phyloP scores from a whole-genome alignment of 345 rosid species.

The Corymbia maculata region DNA sequence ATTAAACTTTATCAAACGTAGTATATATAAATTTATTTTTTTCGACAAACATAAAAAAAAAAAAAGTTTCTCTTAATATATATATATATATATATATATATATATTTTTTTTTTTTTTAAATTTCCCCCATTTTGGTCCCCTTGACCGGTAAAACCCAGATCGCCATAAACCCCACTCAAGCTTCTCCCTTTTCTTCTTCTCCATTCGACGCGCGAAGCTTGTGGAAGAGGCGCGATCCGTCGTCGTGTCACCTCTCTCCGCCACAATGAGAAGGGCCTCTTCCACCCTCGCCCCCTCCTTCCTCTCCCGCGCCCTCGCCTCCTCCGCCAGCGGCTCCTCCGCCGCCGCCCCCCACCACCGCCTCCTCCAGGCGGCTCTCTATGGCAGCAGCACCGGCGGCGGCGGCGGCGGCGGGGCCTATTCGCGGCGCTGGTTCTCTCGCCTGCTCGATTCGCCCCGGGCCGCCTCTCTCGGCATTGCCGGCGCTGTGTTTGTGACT shows the following conservation, averaged over 20 bases:
- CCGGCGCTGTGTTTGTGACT: constrained; percentile 15
- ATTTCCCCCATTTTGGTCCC: background rate
- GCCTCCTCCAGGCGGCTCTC: constrained; percentile 19
- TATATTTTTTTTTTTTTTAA: background rate
- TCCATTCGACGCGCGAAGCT: background rate
- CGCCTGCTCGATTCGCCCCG: constrained; percentile 4
- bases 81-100: too few species aligned
- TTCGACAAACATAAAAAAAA: background rate
- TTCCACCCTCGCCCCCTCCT: constrained; percentile 12
- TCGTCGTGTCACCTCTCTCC: background rate
- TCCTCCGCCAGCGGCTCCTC: background rate
- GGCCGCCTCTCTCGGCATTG: constrained; percentile 11
- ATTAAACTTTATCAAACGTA: background rate
- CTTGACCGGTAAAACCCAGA: background rate
- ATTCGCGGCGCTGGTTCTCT: constrained; percentile 15
- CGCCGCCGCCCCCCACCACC: background rate
- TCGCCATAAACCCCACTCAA: background rate
- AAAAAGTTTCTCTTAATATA: background rate
- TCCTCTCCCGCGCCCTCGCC: constrained; percentile 23
- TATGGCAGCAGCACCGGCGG: constrained; percentile 4
- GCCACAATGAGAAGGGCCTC: constrained; percentile 29
- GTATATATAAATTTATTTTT: background rate
- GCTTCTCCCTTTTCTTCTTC: background rate
- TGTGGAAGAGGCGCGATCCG: constrained; percentile 1
- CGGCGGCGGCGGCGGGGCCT: background rate